Evolutionary conservation across 306 rosid genomes (phyloP).

Genomic region (Cucurbita argyrosperma): DNA sequence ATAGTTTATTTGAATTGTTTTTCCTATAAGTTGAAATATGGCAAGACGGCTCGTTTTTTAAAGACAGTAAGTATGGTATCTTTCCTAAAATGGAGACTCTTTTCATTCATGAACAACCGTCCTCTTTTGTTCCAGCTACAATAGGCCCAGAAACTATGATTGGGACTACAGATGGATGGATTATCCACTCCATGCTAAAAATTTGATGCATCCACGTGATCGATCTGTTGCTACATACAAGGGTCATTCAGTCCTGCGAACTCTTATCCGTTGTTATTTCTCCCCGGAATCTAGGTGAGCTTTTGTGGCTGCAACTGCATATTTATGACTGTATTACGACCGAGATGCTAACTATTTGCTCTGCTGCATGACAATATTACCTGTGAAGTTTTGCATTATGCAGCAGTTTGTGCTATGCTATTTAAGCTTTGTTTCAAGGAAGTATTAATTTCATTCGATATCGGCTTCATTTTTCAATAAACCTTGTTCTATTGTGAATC

Average conservation of each 20-base stretch:
- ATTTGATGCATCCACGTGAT: conserved; percentile 48
- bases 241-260: conserved; percentile 74
- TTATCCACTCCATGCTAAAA: conserved; percentile 48
- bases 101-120: not conserved
- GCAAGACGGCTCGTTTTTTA: not conserved
- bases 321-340: not conserved
- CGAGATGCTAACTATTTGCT: not conserved
- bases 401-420: not conserved
- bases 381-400: not conserved
- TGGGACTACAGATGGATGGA: conserved; percentile 96
- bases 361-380: not conserved
- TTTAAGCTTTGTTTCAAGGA: not conserved
- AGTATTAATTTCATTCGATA: not conserved
- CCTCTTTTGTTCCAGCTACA: conserved; percentile 19
- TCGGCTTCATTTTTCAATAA: not conserved
- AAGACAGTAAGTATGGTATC: not conserved
- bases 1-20: not conserved
- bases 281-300: conserved; percentile 67
- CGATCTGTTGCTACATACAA: conserved; percentile 59
- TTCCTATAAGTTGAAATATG: not conserved
- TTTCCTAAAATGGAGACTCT: not conserved
- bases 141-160: conserved; percentile 27
- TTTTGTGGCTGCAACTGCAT: not conserved
- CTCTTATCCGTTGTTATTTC: conserved; percentile 78
- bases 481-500: not conserved